phyloP scores from a whole-genome alignment of 495 filamentous ascomycete species.

The Hypoxylon rickii region DNA sequence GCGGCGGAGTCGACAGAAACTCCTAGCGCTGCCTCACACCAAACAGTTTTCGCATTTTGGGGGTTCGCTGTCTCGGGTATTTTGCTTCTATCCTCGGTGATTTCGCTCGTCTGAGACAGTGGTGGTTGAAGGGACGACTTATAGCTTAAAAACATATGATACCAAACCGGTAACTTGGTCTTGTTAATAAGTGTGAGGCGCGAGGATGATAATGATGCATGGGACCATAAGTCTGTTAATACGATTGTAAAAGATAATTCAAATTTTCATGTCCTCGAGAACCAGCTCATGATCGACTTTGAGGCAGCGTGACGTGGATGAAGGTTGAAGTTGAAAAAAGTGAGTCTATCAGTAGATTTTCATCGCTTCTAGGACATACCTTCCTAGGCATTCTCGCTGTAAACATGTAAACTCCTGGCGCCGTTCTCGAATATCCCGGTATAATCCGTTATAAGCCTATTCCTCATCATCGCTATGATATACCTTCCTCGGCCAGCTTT shows the following conservation, averaged over 20 bases:
- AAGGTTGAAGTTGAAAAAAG: background rate
- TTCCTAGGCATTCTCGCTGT: background rate
- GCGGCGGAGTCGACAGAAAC: background rate
- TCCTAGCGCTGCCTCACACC: conserved; percentile 7
- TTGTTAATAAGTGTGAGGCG: too few species aligned
- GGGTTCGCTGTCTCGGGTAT: background rate
- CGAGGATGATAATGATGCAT: too few species aligned
- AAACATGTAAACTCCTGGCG: background rate
- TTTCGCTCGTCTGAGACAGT: background rate
- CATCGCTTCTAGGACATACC: background rate
- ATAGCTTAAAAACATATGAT: too few species aligned
- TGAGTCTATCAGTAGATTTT: background rate
- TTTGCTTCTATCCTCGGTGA: background rate
- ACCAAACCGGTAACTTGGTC: too few species aligned
- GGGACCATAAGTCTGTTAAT: too few species aligned
- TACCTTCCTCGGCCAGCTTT: conserved; percentile 85
- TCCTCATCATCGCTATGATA: conserved; percentile 30
- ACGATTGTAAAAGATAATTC: too few species aligned
- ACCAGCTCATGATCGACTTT: too few species aligned
- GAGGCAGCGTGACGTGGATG: too few species aligned
- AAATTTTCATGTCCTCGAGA: too few species aligned
- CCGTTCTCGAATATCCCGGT: background rate
- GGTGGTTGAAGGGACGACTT: too few species aligned
- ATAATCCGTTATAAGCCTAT: background rate
- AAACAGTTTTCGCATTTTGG: background rate